These are phyloP conservation scores for Podaxis sp. DNA, from an alignment of 768 basidiomycete species.

Conservation along the genomic window DNA sequence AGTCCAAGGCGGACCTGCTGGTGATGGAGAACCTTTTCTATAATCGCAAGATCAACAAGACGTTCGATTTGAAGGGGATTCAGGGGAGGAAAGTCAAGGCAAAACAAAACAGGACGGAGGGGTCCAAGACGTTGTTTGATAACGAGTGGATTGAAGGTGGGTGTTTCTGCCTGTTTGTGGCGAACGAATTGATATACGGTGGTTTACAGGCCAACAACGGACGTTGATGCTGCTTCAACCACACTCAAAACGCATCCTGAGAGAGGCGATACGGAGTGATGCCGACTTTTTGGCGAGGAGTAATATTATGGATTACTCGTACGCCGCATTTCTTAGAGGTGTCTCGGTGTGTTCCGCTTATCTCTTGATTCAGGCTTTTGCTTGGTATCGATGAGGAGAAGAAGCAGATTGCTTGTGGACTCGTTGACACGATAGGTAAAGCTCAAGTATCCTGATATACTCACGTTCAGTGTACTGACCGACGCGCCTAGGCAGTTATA, in stretches of 20 bases:
- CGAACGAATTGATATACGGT: background rate
- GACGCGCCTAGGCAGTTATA: constrained; percentile 62
- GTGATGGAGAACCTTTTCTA: constrained; percentile 89
- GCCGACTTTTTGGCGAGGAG: constrained; percentile 72
- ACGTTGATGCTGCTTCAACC: constrained; percentile 66
- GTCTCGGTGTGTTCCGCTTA: background rate
- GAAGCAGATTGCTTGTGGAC: constrained; percentile 71
- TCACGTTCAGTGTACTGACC: background rate
- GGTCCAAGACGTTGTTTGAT: constrained; percentile 68
- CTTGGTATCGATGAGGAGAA: constrained; percentile 68
- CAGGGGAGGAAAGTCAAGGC: constrained; percentile 71
- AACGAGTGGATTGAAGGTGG: constrained; percentile 83
- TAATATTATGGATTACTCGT: constrained; percentile 90
- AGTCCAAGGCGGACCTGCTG: constrained; percentile 71
- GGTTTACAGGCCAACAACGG: constrained; percentile 56
- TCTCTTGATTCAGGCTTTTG: constrained; percentile 47
- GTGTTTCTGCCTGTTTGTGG: constrained; percentile 9
- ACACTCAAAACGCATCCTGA: constrained; percentile 70
- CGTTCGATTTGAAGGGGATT: constrained; percentile 85
- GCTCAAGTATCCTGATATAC: background rate
- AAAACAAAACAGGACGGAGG: constrained; percentile 31
- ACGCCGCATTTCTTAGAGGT: constrained; percentile 25
- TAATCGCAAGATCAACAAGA: constrained; percentile 61
- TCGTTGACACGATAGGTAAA: constrained; percentile 81
- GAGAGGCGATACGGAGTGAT: constrained; percentile 67